These are phyloP conservation scores for Colletotrichum orchidophilum DNA, from an alignment of 2,329 filamentous ascomycete species.

Conservation along the genomic window DNA sequence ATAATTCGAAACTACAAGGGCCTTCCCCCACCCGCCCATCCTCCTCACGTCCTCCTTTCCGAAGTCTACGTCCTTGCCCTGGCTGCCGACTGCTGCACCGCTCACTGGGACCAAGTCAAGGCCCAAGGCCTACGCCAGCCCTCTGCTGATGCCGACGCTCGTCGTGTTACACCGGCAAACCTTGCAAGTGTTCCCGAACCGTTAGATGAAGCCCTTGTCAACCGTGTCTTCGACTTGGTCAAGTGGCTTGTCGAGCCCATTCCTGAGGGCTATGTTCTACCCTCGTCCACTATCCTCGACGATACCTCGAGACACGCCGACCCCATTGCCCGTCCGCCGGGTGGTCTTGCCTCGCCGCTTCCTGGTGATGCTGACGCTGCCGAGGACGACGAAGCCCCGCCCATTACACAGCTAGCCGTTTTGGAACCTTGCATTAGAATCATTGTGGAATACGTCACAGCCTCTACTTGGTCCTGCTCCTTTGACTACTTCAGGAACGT, in stretches of 20 bases:
- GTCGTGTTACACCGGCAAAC: slow-evolving; percentile 29
- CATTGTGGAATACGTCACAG: slow-evolving; percentile 71
- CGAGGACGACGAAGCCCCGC: slow-evolving; percentile 44
- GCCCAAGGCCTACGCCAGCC: slow-evolving; percentile 28
- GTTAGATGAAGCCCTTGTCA: slow-evolving; percentile 61
- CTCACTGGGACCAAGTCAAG: slow-evolving; percentile 64
- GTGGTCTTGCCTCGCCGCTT: slow-evolving; percentile 35
- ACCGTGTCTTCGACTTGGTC: slow-evolving; percentile 63
- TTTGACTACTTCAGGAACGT: slow-evolving; percentile 67
- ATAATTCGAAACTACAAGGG: slow-evolving; percentile 63
- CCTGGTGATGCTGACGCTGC: slow-evolving; percentile 42
- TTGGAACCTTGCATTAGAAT: slow-evolving; percentile 65
- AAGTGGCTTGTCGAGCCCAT: slow-evolving; percentile 68
- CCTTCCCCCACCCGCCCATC: slow-evolving; percentile 56
- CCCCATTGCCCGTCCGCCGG: background rate
- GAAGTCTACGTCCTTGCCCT: slow-evolving; percentile 72
- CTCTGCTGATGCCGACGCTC: slow-evolving; percentile 32
- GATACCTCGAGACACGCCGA: slow-evolving; percentile 50
- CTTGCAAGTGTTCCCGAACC: slow-evolving; percentile 44
- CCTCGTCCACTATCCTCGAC: slow-evolving; percentile 66
- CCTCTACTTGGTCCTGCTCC: slow-evolving; percentile 68
- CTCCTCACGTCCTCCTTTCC: slow-evolving; percentile 68
- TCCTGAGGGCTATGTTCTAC: slow-evolving; percentile 65
- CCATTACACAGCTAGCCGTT: slow-evolving; percentile 49
- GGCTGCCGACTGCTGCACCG: slow-evolving; percentile 71